A percentile compares a stretch with the other conserved stretches of the same genome.
These are phyloP conservation scores for Saturnispora diversa DNA, from an alignment of 805 yeast species.

Conservation along the genomic window DNA sequence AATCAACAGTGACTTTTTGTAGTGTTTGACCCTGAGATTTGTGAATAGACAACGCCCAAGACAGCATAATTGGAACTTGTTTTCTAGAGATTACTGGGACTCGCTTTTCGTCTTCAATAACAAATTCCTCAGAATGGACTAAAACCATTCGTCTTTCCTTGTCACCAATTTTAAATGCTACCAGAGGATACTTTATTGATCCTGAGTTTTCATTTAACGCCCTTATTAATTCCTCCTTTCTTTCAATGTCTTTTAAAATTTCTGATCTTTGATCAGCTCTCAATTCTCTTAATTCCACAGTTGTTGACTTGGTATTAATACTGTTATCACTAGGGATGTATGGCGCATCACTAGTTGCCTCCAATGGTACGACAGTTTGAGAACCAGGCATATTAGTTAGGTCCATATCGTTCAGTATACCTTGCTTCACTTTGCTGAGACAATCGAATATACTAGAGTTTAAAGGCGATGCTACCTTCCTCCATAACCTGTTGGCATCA, in stretches of 20 bases:
- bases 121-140: conserved; percentile 78
- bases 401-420: neutral
- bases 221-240: conserved; percentile 41
- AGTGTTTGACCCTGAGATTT: conserved; percentile 93
- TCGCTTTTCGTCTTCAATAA: conserved; percentile 65
- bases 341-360: conserved; percentile 6
- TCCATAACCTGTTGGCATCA: conserved; percentile 5
- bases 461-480: conserved; percentile 5
- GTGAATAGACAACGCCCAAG: conserved; percentile 95
- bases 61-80: conserved; percentile 83
- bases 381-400: neutral
- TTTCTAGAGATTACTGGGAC: conserved; percentile 59
- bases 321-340: conserved; percentile 6
- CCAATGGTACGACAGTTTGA: neutral
- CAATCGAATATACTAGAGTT: conserved; percentile 8
- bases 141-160: conserved; percentile 67
- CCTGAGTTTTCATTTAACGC: conserved; percentile 38
- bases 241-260: conserved; percentile 26
- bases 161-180: conserved; percentile 64
- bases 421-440: conserved; percentile 3
- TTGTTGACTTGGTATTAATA: neutral
- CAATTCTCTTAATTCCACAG: neutral
- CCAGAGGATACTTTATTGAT: conserved; percentile 58
- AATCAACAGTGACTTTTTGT: conserved; percentile 67
- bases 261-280: conserved; percentile 1